Evolutionary conservation across 169 alveolate genomes (phyloP).

Genomic region (Plasmodium ovale): DNA sequence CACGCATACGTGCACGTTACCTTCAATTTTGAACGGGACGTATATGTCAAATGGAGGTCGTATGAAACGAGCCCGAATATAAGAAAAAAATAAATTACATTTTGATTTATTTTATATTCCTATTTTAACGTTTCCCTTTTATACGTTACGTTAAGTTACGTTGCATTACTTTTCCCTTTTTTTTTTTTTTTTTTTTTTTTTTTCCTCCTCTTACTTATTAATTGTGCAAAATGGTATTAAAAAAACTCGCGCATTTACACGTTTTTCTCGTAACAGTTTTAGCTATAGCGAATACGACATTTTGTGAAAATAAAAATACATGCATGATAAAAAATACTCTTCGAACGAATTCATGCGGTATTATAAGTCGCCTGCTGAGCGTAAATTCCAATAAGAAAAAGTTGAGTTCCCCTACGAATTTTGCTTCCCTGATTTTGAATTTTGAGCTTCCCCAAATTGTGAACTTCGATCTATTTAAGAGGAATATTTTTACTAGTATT

Average conservation of each 20-base stretch:
- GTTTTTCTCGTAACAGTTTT: slow-evolving; percentile 30
- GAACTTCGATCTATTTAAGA: slow-evolving; percentile 34
- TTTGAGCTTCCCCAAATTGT: slow-evolving; percentile 11
- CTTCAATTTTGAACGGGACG: too few species aligned
- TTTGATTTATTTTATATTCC: too few species aligned
- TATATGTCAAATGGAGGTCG: too few species aligned
- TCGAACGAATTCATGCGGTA: slow-evolving; percentile 45
- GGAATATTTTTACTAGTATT: slow-evolving; percentile 4
- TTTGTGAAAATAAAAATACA: slow-evolving; percentile 28
- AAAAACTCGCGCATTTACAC: not conserved
- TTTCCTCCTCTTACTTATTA: not conserved
- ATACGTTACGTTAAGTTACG: too few species aligned
- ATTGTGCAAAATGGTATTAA: slow-evolving; percentile 39
- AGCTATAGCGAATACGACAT: slow-evolving; percentile 21
- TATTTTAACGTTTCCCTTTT: too few species aligned
- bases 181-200: slow-evolving; percentile 21
- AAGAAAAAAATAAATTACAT: too few species aligned
- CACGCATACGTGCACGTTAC: too few species aligned
- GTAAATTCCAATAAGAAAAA: slow-evolving; percentile 16
- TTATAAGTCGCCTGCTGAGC: slow-evolving; percentile 44
- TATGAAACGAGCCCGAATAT: too few species aligned
- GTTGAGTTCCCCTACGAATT: slow-evolving; percentile 1
- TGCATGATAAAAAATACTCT: slow-evolving; percentile 70
- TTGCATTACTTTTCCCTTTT: not conserved
- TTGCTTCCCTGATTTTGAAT: slow-evolving; percentile 6